Evolutionary conservation across 768 basidiomycete genomes (phyloP), one percentile per base, ranked within the genome.

Genomic region (Postia placenta): DNA sequence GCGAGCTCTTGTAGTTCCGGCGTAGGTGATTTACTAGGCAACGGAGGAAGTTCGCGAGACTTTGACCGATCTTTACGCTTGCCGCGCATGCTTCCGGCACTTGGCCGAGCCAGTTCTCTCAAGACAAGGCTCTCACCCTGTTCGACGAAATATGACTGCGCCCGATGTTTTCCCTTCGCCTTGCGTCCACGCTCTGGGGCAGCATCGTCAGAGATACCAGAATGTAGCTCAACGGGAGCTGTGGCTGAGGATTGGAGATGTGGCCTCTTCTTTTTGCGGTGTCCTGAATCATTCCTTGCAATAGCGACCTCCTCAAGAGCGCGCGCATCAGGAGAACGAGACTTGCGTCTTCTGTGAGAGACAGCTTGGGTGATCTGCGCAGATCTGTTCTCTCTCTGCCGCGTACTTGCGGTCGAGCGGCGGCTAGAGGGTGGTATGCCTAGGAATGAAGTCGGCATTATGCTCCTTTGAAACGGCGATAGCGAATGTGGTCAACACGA

Each of bases 61-160:
- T 63, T 64, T 2, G 71, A 73, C 14, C 64, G 59, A 38, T 70
- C 69, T 47, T 56, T 63, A 43, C 61, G 65, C 46, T 56, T 62
- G n/a, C 37, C 42, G 38, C 45, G 54, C 4, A 17, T 42, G 24
- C 39, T 37, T 14, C 39, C 37, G 47, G 42, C 45, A 15, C 9
- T 11, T 11, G 49, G 0, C 3, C 26, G 46, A 49, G 58, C 25
- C 45, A 19, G 9, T 25, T 56, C 56, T 57, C 64, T 47, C 51
- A 65, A 5, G 35, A 58, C 48, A 37, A 37, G 37, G 15, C 48
- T 48, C 11, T 51, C 48, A 1, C 45, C 50, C 5, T 53, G 53
- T 24, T 57, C 56, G 12, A 53, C 14, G 3, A 42, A 45, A 22
- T 39, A 23, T 1, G 54, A 12, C 17, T 41, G 48, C 9, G 54